Conservation (phyloP, 2,329 filamentous ascomycete species). For the Sordariomycetes sp. region DNA sequence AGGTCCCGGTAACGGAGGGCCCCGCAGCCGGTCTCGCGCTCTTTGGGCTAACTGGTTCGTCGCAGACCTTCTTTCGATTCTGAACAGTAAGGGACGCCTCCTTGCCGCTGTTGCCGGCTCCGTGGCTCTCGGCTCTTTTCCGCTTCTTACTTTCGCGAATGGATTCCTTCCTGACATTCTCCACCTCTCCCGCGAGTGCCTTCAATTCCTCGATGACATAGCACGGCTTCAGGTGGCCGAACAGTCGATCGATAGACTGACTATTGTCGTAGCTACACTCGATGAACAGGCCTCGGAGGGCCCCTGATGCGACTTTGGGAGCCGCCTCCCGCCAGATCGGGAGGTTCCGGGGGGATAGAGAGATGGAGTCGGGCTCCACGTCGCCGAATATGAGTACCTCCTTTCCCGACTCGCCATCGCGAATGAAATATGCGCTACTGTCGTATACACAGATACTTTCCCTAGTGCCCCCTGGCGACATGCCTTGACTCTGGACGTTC, state of each 20-base stretch:
- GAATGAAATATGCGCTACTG: slow-evolving; percentile 89
- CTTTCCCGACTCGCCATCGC: slow-evolving; percentile 55
- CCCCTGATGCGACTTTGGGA: slow-evolving; percentile 64
- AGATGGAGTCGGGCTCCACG: slow-evolving; percentile 83
- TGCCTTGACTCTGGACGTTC: not conserved
- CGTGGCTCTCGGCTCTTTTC: slow-evolving; percentile 37
- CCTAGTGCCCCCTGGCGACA: slow-evolving; percentile 15
- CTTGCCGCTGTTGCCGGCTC: slow-evolving; percentile 12
- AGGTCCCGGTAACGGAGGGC: not conserved
- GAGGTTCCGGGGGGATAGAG: slow-evolving; percentile 69
- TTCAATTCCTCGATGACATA: slow-evolving; percentile 74
- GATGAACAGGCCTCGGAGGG: slow-evolving; percentile 76
- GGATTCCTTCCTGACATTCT: slow-evolving; percentile 31
- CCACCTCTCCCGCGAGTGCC: slow-evolving; percentile 60
- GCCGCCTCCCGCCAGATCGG: slow-evolving; percentile 82
- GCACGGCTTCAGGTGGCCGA: slow-evolving; percentile 77
- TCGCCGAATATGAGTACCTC: slow-evolving; percentile 94
- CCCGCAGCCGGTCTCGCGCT: slow-evolving; percentile 21
- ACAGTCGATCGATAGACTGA: slow-evolving; percentile 66
- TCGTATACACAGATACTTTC: slow-evolving; percentile 63
- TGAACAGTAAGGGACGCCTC: slow-evolving; percentile 8
- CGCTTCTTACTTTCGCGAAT: slow-evolving; percentile 44
- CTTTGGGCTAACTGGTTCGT: slow-evolving; percentile 42
- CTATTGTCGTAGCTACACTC: slow-evolving; percentile 89
- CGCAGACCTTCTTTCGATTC: slow-evolving; percentile 13